A percentile compares a stretch with the other conserved stretches of the same genome.
Conservation (phyloP, 306 rosid species). For the Carpinus fangiana region DNA sequence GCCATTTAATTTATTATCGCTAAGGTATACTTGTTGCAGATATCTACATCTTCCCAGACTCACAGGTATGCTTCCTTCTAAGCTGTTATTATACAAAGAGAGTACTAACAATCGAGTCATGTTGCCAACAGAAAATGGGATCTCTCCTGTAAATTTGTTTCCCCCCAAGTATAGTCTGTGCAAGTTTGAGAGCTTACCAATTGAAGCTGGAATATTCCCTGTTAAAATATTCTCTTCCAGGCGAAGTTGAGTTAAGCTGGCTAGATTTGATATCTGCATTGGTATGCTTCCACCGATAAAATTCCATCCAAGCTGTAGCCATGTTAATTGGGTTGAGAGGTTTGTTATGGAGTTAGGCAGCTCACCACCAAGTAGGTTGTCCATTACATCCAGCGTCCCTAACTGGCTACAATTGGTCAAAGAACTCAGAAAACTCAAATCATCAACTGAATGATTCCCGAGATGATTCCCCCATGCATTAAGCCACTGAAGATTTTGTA, state of each 20-base stretch:
- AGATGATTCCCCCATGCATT: not conserved
- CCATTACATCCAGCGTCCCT: fast-evolving
- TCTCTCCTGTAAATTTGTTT: not conserved
- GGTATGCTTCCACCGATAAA: too few relatives aligned
- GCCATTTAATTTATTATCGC: constrained; percentile 1
- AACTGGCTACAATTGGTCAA: constrained; percentile 1
- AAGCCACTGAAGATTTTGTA: not conserved
- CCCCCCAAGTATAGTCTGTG: fast-evolving
- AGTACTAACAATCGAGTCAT: not conserved
- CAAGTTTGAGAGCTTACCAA: not conserved
- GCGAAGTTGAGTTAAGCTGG: not conserved
- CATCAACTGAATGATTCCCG: not conserved
- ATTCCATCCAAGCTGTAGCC: not conserved
- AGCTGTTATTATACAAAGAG: not conserved
- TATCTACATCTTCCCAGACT: not conserved
- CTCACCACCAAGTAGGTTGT: not conserved
- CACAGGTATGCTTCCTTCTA: not conserved
- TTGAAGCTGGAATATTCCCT: not conserved
- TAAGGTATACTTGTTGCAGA: not conserved
- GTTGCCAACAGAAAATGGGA: not conserved
- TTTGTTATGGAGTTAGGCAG: not conserved
- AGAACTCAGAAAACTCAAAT: not conserved
- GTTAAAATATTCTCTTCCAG: not conserved
- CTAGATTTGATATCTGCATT: not conserved
- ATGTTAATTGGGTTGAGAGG: not conserved